phyloP scores from a whole-genome alignment of 2,329 filamentous ascomycete genomes.

The Pyrenophora seminiperda region DNA sequence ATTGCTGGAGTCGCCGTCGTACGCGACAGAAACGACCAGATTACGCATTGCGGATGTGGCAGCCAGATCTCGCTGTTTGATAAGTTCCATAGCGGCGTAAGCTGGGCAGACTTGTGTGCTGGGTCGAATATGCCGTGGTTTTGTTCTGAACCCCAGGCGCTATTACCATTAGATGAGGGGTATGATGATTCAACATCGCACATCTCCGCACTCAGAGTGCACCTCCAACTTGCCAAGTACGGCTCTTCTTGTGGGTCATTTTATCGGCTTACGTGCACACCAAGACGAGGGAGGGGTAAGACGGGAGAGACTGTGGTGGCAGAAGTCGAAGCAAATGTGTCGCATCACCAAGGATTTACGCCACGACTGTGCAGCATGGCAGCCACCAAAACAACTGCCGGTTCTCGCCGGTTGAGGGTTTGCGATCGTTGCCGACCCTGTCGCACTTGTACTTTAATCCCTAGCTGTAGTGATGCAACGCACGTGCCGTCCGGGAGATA shows the following conservation, averaged over 20 bases:
- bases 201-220: too few species aligned
- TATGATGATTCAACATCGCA: background rate
- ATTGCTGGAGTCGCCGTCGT: background rate
- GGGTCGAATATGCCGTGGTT: too few species aligned
- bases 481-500: constrained; percentile 25
- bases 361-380: background rate
- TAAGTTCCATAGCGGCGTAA: too few species aligned
- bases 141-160: background rate
- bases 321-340: background rate
- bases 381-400: background rate
- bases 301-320: background rate
- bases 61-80: too few species aligned
- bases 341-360: background rate
- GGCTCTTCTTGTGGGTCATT: too few species aligned
- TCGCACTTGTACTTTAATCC: constrained; percentile 11
- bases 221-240: too few species aligned
- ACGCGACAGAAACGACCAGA: background rate
- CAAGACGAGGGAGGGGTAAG: background rate
- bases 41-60: too few species aligned
- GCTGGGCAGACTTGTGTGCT: too few species aligned
- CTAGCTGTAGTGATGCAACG: constrained; percentile 10
- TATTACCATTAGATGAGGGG: background rate
- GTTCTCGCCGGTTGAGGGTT: constrained; percentile 3
- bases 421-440: constrained; percentile 14
- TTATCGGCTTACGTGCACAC: background rate